phyloP scores from a whole-genome alignment of 805 yeast genomes.

The Hanseniaspora pseudoguilliermondii region DNA sequence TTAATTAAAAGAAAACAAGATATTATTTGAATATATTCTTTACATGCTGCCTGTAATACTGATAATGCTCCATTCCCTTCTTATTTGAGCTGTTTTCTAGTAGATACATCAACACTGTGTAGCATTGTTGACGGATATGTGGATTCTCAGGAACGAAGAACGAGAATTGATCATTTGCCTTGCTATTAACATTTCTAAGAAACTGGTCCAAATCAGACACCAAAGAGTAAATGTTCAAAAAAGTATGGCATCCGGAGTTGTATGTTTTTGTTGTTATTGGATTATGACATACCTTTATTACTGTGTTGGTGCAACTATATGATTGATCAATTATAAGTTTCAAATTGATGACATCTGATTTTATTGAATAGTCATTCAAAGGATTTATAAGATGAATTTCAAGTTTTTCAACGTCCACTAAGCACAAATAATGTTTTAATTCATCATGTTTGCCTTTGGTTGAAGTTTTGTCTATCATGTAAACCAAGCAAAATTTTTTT shows the following conservation, averaged over 20 bases:
- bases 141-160: slow-evolving; percentile 6
- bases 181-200: not conserved
- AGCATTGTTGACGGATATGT: slow-evolving; percentile 2
- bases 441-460: not conserved
- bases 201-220: not conserved
- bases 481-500: not conserved
- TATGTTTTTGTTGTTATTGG: not conserved
- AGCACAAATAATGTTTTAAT: not conserved
- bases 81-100: not conserved
- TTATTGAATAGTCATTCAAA: not conserved
- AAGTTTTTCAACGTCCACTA: not conserved
- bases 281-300: not conserved
- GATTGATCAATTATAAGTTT: not conserved
- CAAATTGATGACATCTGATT: not conserved
- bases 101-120: not conserved
- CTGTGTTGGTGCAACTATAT: not conserved
- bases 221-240: slow-evolving; percentile 9
- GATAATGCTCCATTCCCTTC: not conserved
- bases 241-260: slow-evolving; percentile 3
- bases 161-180: slow-evolving; percentile 5
- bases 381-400: slow-evolving; percentile 8
- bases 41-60: not conserved
- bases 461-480: not conserved
- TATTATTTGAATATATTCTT: not conserved
- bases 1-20: not conserved